Evolutionary conservation across 2,329 filamentous ascomycete species (phyloP), one percentile per base, ranked within the genome.

Genomic region (Calonectria naviculata): DNA sequence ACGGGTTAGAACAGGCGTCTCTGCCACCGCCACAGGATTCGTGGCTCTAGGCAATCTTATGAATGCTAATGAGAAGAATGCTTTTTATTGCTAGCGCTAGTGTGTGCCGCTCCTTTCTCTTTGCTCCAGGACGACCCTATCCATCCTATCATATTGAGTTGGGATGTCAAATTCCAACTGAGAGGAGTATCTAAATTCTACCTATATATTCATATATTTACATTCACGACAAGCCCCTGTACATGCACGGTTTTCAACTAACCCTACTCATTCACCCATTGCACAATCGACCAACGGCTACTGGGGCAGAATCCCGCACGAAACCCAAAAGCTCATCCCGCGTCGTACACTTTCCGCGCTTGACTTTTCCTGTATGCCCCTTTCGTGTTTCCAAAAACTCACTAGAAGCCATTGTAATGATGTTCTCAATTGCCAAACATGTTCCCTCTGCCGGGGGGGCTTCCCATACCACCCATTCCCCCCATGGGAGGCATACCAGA

Each of bases 381-480:
- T 9, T 46, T 19, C 26, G 52, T 21, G 26, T 17, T 38, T 58
- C 10, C n/a, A 19, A 36, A 46, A 24, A 5, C n/a, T 24, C 21
- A 9, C 12, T 13, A n/a, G 1, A 4, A 17, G 17, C 17, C 17
- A 4, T 5, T 7, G 1, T 7, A 2, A 4, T 9, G 31, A 12
- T 12, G n/a, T 7, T 19, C 21, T 70, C 58, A 74, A 63, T 76
- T 75, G 36, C 80, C 75, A 75, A 79, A 83, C 76, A 81, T 80
- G 52, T 74, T 75, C 28, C 75, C 75, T 19, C 74, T 76, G 3
- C 74, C 78, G 4, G 71, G 69, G 42, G 74, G 75, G n/a, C 67
- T 58, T 47, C 54, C 73, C 67, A 42, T 62, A 41, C 75, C 75
- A 15, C 74, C 72, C 61, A 76, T 74, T 12, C 77, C 73, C 21